These are phyloP conservation scores for Yamadazyma sp. DNA, from an alignment of 1,139 yeast genomes.

Conservation along the genomic window DNA sequence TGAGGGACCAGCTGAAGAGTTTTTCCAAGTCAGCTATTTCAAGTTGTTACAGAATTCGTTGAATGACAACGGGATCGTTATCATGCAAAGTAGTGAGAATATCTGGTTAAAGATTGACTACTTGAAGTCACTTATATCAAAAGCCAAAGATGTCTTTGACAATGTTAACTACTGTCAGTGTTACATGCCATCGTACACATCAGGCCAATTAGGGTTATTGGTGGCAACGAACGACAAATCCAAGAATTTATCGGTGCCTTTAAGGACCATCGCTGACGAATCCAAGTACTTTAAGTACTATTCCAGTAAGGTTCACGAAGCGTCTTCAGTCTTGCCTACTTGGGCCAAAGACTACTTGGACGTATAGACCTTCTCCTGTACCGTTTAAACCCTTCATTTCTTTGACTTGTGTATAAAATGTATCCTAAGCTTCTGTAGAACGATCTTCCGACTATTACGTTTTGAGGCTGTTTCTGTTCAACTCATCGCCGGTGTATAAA, in stretches of 20 bases:
- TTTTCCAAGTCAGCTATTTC: constrained; percentile 84
- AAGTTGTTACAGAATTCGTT: constrained; percentile 68
- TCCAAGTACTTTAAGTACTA: constrained; percentile 65
- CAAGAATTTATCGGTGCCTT: constrained; percentile 55
- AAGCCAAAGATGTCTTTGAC: constrained; percentile 72
- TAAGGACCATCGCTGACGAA: constrained; percentile 52
- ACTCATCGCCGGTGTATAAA: too few species aligned
- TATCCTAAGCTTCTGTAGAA: too few species aligned
- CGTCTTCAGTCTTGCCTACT: constrained; percentile 83
- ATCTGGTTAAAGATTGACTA: constrained; percentile 84
- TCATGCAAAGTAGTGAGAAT: constrained; percentile 90
- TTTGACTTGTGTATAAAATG: too few species aligned
- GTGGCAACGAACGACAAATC: constrained; percentile 67
- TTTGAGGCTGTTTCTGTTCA: too few species aligned
- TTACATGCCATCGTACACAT: constrained; percentile 94
- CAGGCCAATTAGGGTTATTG: constrained; percentile 90
- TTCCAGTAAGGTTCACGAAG: constrained; percentile 66
- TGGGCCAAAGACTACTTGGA: constrained; percentile 57
- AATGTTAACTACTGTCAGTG: constrained; percentile 81
- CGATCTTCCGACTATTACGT: too few species aligned
- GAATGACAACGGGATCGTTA: constrained; percentile 72
- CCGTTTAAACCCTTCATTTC: too few species aligned
- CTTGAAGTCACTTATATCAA: constrained; percentile 56
- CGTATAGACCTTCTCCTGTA: too few species aligned
- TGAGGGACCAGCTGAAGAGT: constrained; percentile 96